Evolutionary conservation across 192 early-diverging fungal genomes (phyloP).

Genomic region (Backusella psychrophila): DNA sequence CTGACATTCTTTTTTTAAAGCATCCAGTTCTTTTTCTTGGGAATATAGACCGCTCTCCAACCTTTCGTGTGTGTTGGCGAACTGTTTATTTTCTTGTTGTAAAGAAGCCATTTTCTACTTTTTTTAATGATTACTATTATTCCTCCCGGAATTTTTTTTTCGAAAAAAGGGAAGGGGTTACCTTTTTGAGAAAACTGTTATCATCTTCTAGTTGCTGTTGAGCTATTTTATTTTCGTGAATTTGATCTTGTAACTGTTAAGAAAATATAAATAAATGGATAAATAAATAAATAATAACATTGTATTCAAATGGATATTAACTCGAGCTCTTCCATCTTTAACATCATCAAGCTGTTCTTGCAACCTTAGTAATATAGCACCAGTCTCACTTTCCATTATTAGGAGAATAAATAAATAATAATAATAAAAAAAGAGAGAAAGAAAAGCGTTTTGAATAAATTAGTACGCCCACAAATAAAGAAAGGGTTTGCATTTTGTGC

Average conservation of each 20-base stretch:
- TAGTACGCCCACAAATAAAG: not conserved
- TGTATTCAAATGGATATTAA: not conserved
- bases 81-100: constrained; percentile 19
- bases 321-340: not conserved
- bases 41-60: constrained; percentile 45
- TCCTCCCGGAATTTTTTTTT: not conserved
- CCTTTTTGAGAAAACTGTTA: constrained; percentile 12
- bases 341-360: not conserved
- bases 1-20: constrained; percentile 36
- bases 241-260: constrained; percentile 8
- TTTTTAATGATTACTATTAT: not conserved
- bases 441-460: not conserved
- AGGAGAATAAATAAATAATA: not conserved
- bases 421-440: not conserved
- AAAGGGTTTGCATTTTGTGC: not conserved
- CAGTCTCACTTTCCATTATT: not conserved
- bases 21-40: constrained; percentile 35
- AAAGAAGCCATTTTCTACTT: constrained; percentile 9
- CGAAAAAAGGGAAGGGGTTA: not conserved
- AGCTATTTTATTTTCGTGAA: not conserved
- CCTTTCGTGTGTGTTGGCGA: constrained; percentile 18
- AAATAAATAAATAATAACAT: not conserved
- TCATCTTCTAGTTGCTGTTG: not conserved
- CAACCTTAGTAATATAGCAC: not conserved
- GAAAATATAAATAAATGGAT: not conserved